Conservation (phyloP, 495 filamentous ascomycete species). For the Daldinia decipiens region DNA sequence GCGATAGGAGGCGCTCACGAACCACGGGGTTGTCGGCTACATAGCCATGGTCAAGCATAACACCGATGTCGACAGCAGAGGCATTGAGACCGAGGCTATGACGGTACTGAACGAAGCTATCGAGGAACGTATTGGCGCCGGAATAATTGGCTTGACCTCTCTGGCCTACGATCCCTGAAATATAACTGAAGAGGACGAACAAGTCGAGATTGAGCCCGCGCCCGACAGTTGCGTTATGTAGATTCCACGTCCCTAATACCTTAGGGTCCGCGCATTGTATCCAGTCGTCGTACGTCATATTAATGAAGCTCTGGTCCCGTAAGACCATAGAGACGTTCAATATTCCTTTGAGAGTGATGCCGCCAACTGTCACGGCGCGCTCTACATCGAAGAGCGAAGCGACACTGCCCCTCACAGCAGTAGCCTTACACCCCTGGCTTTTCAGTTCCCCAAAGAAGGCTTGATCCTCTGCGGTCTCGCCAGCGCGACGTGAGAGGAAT, state of each 20-base stretch:
- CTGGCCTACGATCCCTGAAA: constrained; percentile 49
- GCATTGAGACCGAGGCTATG: constrained; percentile 44
- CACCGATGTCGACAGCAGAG: constrained; percentile 52
- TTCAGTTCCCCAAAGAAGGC: constrained; percentile 43
- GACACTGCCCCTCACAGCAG: constrained; percentile 48
- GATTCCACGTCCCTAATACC: constrained; percentile 63
- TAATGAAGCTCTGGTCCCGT: constrained; percentile 59
- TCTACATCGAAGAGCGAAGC: constrained; percentile 46
- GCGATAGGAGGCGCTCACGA: constrained; percentile 11
- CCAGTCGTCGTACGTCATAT: constrained; percentile 61
- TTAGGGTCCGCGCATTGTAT: constrained; percentile 59
- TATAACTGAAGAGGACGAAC: constrained; percentile 54
- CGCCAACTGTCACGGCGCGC: constrained; percentile 45
- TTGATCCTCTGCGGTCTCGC: constrained; percentile 31
- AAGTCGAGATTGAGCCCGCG: constrained; percentile 37
- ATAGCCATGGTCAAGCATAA: constrained; percentile 51
- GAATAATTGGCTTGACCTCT: constrained; percentile 55
- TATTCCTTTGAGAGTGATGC: constrained; percentile 53
- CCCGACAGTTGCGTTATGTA: constrained; percentile 59
- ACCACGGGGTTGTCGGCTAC: constrained; percentile 19
- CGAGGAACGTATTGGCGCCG: constrained; percentile 53
- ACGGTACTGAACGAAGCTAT: constrained; percentile 53
- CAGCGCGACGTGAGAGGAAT: constrained; percentile 66
- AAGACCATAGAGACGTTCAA: constrained; percentile 65
- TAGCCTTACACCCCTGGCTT: background rate